These are phyloP conservation scores for Fusarium caatingaense DNA, from an alignment of 2,329 filamentous ascomycete species.

Conservation along the genomic window DNA sequence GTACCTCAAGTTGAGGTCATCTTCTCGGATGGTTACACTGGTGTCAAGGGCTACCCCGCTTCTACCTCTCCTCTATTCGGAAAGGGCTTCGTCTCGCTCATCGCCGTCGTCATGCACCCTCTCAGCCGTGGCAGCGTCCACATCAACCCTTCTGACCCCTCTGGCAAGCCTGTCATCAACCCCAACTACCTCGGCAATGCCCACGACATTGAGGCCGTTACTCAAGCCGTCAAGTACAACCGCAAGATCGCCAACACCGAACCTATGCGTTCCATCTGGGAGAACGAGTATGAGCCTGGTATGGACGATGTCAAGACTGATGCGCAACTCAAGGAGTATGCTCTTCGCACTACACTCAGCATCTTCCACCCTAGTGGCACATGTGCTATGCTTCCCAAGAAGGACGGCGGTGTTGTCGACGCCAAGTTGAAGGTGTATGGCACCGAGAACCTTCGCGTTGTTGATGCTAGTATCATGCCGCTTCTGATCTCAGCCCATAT, in stretches of 20 bases:
- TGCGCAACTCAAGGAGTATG: conserved; percentile 32
- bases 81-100: conserved; percentile 57
- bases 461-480: conserved; percentile 63
- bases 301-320: conserved; percentile 36
- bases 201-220: conserved; percentile 49
- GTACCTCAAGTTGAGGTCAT: conserved; percentile 47
- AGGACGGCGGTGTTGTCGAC: conserved; percentile 60
- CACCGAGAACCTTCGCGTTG: conserved; percentile 59
- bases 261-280: conserved; percentile 49
- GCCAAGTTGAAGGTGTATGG: conserved; percentile 59
- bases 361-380: conserved; percentile 57
- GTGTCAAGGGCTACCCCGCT: conserved; percentile 46
- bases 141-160: conserved; percentile 32
- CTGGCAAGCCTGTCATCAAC: conserved; percentile 39
- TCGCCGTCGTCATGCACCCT: conserved; percentile 70
- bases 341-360: conserved; percentile 32
- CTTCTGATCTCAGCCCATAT: conserved; percentile 60
- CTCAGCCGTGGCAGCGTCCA: conserved; percentile 54
- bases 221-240: conserved; percentile 48
- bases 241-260: conserved; percentile 48
- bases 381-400: conserved; percentile 58
- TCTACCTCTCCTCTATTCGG: conserved; percentile 40
- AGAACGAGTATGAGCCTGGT: conserved; percentile 50
- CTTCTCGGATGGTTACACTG: conserved; percentile 48
- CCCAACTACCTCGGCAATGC: conserved; percentile 45